Conservation (phyloP, 352 stramenopile genomes). For the Phytopythium cucurbitacearum region DNA sequence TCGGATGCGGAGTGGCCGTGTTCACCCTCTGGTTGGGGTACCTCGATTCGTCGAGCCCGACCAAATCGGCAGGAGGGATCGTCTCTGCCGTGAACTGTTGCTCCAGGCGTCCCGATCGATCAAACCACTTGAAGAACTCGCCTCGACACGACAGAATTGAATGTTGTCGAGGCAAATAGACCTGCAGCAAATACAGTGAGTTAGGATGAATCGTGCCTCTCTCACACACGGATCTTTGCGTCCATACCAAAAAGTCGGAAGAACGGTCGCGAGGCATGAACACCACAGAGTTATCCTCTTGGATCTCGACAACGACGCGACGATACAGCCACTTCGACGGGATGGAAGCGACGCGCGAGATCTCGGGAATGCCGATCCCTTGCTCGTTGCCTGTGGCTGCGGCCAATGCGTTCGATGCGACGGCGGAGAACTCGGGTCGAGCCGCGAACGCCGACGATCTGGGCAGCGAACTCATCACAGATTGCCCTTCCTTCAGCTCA, state of each 20-base stretch:
- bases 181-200: constrained; percentile 5
- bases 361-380: constrained; percentile 27
- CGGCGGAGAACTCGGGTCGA: constrained; percentile 40
- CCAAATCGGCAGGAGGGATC: constrained; percentile 30
- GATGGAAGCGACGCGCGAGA: constrained; percentile 34
- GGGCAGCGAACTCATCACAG: constrained; percentile 18
- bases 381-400: background rate
- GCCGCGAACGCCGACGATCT: constrained; percentile 35
- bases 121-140: constrained; percentile 49
- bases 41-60: constrained; percentile 9
- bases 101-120: constrained; percentile 15
- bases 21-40: background rate
- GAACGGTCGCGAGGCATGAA: constrained; percentile 16
- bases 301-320: constrained; percentile 31
- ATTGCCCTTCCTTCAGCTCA: constrained; percentile 4
- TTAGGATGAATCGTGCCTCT: constrained; percentile 2
- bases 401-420: constrained; percentile 13
- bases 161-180: constrained; percentile 9
- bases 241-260: background rate
- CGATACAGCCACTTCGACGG: constrained; percentile 33
- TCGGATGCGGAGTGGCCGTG: background rate
- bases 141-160: constrained; percentile 20
- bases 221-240: background rate
- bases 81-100: constrained; percentile 66
- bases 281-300: constrained; percentile 24